Evolutionary conservation across 2,329 filamentous ascomycete species (phyloP).

Genomic region (Botrytis tulipae): DNA sequence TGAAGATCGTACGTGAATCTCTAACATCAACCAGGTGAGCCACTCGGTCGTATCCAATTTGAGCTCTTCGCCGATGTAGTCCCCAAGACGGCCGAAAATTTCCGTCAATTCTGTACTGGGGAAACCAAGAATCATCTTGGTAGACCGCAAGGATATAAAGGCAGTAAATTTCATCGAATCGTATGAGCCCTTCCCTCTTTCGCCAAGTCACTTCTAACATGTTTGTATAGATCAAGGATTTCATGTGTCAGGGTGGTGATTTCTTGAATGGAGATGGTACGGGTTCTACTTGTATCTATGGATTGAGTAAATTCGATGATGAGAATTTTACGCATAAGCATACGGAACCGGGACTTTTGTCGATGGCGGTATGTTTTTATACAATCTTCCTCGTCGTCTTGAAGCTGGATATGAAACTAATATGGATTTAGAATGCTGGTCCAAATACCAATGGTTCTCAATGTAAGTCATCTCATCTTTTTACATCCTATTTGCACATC

Average conservation of each 20-base stretch:
- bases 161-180: conserved; percentile 89
- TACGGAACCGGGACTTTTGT: conserved; percentile 74
- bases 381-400: neutral
- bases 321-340: conserved; percentile 86
- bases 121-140: conserved; percentile 78
- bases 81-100: conserved; percentile 91
- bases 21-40: conserved; percentile 60
- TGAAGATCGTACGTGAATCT: neutral
- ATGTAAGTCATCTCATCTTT: conserved; percentile 41
- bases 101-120: conserved; percentile 94
- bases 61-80: conserved; percentile 85
- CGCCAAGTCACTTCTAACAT: neutral
- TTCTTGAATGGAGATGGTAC: conserved; percentile 93
- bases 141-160: conserved; percentile 88
- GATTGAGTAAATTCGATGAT: conserved; percentile 78
- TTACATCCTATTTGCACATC: neutral
- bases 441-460: conserved; percentile 92
- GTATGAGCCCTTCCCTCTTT: conserved; percentile 50
- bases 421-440: conserved; percentile 68
- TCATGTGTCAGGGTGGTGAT: conserved; percentile 97
- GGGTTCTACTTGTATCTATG: conserved; percentile 85
- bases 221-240: conserved; percentile 68
- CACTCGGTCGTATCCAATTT: conserved; percentile 82
- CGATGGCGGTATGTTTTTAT: conserved; percentile 75
- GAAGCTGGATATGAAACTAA: conserved; percentile 11